Evolutionary conservation across 805 yeast species (phyloP), one percentile per base, ranked within the genome.

Genomic region (Wickerhamomyces pijperi): DNA sequence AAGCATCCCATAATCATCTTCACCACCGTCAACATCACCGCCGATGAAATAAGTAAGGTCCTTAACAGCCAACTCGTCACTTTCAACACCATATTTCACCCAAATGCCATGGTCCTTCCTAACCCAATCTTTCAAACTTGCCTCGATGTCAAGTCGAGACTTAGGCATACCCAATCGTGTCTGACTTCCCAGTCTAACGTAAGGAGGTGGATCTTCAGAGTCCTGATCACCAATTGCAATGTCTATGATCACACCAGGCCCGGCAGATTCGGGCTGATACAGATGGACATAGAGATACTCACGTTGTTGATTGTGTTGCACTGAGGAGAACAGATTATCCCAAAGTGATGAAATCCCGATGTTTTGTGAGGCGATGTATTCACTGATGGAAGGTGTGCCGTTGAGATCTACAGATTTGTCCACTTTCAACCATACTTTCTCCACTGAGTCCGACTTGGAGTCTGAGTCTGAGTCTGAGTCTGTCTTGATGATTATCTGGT

Each of bases 41-140:
- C 82, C 82, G 48, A 75, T 73, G 21, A 76, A 59, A 3, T 74
- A 58, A 39, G 70, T 74, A 12, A 78, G 46, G 15, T 67, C 76
- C 2, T 67, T 64, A 14, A 75, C 45, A 13, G 51, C 47, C 6
- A n/a, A n/a, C n/a, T n/a, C n/a, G n/a, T n/a, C n/a, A n/a, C n/a
- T n/a, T n/a, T n/a, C 13, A 14, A 5, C 13, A 4, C 70, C 76
- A 43, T 67, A 68, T 44, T 70, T 70, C 21, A 71, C 64, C 84
- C 84, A 78, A 3, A 79, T 53, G 2, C 82, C 82, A 47, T 67
- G 53, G 3, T 62, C 52, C 39, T 63, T 64, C 19, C 60, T 52
- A 16, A 45, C 56, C 83, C 83, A 77, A 13, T 47, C 53, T 20
- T 46, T 41, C 34, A 41, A 44, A 33, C 45, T 45, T 39, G 41